Percentiles rank a stretch among this genome's conserved stretches.
Evolutionary conservation across 441 rosid genomes (phyloP).

Genomic region (Syzygium syzygioides): DNA sequence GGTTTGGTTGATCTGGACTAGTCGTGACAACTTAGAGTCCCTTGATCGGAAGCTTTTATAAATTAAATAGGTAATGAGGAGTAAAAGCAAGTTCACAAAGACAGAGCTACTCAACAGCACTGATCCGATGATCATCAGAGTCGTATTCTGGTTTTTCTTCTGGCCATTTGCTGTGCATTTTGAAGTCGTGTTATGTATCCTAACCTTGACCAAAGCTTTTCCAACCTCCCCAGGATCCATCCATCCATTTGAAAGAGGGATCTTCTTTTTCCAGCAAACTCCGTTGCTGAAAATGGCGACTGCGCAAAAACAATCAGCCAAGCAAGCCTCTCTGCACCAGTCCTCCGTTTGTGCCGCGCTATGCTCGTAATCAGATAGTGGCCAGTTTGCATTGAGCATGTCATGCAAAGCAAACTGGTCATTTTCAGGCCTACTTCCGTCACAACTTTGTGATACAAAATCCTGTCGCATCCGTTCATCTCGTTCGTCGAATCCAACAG

Average conservation of each 20-base stretch:
- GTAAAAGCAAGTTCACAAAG: background rate
- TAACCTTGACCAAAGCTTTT: conserved; percentile 11
- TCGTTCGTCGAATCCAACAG: conserved; percentile 16
- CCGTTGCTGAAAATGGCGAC: background rate
- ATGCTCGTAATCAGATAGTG: background rate
- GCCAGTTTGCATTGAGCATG: conserved; percentile 8
- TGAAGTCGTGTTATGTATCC: background rate
- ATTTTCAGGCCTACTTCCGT: background rate
- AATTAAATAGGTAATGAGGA: background rate
- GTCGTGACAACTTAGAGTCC: too few relatives aligned
- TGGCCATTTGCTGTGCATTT: accelerated
- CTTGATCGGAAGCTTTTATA: background rate
- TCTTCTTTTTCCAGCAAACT: conserved; percentile 18
- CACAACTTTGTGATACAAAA: conserved; percentile 23
- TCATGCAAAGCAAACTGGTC: background rate
- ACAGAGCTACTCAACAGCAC: background rate
- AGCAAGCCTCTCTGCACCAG: conserved; percentile 18
- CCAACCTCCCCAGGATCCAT: background rate
- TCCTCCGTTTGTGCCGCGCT: background rate
- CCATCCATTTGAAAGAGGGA: conserved; percentile 13
- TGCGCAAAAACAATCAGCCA: conserved; percentile 21
- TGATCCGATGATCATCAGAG: background rate
- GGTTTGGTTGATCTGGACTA: background rate
- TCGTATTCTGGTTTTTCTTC: background rate
- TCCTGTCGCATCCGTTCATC: conserved; percentile 26